Conservation (phyloP, 2,329 filamentous ascomycete genomes). For the Talaromyces funiculosus region DNA sequence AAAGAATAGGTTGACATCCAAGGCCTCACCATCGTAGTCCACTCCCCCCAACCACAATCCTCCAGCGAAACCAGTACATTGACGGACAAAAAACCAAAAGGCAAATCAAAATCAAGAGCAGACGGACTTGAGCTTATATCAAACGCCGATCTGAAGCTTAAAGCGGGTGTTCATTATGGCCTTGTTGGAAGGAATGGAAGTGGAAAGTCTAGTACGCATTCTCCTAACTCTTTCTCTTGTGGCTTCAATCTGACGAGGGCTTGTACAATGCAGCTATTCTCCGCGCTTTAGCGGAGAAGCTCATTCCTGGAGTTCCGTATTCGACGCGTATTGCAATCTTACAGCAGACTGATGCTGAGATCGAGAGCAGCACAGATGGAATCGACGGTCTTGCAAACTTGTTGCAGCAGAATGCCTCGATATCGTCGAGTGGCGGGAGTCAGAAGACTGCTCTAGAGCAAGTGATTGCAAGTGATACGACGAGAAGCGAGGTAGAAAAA, state of each 20-base stretch:
- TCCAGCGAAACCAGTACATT: not conserved
- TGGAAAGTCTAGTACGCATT: conserved; percentile 67
- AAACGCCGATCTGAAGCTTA: conserved; percentile 64
- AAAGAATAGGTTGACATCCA: conserved; percentile 59
- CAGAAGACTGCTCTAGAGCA: conserved; percentile 56
- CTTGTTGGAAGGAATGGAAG: conserved; percentile 75
- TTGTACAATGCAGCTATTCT: conserved; percentile 53
- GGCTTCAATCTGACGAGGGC: not conserved
- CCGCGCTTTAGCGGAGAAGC: conserved; percentile 68
- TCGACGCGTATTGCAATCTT: conserved; percentile 61
- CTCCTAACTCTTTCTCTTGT: not conserved
- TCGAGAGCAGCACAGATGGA: conserved; percentile 18
- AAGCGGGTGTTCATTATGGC: conserved; percentile 69
- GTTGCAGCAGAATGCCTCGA: conserved; percentile 7
- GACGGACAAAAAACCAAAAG: conserved; percentile 21
- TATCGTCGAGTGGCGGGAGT: conserved; percentile 16
- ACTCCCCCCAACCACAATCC: conserved; percentile 1
- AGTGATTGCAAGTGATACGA: conserved; percentile 52
- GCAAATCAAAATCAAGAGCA: conserved; percentile 48
- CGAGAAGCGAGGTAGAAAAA: conserved; percentile 50
- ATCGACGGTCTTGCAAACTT: conserved; percentile 10
- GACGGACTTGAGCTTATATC: conserved; percentile 58
- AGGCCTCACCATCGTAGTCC: conserved; percentile 48
- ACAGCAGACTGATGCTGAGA: conserved; percentile 55
- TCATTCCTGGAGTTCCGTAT: conserved; percentile 70